phyloP scores from a whole-genome alignment of 2,329 filamentous ascomycete genomes.

The Beauveria bassiana region DNA sequence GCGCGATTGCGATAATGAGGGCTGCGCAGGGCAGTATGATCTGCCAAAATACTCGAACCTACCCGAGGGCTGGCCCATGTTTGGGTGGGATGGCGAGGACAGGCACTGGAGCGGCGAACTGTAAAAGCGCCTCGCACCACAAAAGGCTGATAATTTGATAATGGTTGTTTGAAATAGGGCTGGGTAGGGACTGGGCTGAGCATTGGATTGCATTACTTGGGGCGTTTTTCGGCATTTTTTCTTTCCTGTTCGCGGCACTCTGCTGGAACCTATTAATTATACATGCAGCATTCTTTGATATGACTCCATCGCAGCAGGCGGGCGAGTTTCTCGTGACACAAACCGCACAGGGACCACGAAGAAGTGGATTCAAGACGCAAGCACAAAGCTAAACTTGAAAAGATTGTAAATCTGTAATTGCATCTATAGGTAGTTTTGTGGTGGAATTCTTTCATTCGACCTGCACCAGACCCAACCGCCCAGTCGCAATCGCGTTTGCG shows the following conservation, averaged over 20 bases:
- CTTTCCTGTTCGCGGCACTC: not conserved
- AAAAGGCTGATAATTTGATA: not conserved
- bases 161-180: not conserved
- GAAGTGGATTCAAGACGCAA: too few species aligned
- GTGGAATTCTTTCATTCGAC: not conserved
- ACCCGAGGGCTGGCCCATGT: conserved; percentile 53
- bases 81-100: conserved; percentile 40
- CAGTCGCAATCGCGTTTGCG: not conserved
- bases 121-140: conserved; percentile 1
- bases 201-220: not conserved
- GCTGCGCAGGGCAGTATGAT: conserved; percentile 50
- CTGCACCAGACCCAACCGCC: not conserved
- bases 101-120: conserved; percentile 17
- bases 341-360: too few species aligned
- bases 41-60: conserved; percentile 50
- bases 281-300: not conserved
- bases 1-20: conserved; percentile 31
- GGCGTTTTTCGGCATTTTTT: not conserved
- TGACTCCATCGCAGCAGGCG: not conserved
- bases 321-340: too few species aligned
- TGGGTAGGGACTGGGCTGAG: not conserved
- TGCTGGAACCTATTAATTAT: not conserved
- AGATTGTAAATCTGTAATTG: not conserved
- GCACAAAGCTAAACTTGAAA: too few species aligned
- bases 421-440: not conserved